Conservation (phyloP, 768 basidiomycete species). For the Pulveroboletus sp. region DNA sequence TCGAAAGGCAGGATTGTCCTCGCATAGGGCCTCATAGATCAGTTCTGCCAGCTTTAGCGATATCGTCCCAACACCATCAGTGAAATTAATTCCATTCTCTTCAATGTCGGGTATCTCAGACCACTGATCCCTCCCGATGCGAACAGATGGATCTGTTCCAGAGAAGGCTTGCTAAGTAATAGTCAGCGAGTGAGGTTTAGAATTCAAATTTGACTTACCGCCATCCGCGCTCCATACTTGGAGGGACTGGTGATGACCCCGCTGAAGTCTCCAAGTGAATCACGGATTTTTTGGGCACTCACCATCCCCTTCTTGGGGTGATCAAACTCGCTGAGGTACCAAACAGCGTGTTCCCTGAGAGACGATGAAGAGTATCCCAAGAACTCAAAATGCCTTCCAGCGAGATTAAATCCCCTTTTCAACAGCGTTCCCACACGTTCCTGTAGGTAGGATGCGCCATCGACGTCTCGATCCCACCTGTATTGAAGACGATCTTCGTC, state of each 20-base stretch:
- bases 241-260: constrained; percentile 58
- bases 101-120: constrained; percentile 56
- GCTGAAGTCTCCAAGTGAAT: constrained; percentile 63
- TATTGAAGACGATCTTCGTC: constrained; percentile 79
- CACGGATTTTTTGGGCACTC: constrained; percentile 54
- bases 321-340: constrained; percentile 69
- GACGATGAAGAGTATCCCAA: constrained; percentile 79
- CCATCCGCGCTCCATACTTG: constrained; percentile 76
- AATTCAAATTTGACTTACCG: constrained; percentile 25
- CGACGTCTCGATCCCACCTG: constrained; percentile 64
- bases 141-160: constrained; percentile 70
- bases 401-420: constrained; percentile 63
- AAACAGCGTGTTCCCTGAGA: constrained; percentile 74
- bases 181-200: constrained; percentile 2
- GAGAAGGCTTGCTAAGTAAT: constrained; percentile 63
- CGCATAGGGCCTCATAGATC: constrained; percentile 57
- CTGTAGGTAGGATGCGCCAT: constrained; percentile 50
- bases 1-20: constrained; percentile 34
- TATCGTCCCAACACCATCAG: constrained; percentile 81
- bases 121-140: constrained; percentile 54
- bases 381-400: constrained; percentile 70
- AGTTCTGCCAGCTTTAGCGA: constrained; percentile 50
- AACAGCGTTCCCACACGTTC: constrained; percentile 56
- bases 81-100: constrained; percentile 44
- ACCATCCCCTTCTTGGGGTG: constrained; percentile 42